Percentiles rank a stretch among this genome's conserved stretches.
Evolutionary conservation across 164 flowering plant genomes (phyloP).

Genomic region (Annona squamosa): DNA sequence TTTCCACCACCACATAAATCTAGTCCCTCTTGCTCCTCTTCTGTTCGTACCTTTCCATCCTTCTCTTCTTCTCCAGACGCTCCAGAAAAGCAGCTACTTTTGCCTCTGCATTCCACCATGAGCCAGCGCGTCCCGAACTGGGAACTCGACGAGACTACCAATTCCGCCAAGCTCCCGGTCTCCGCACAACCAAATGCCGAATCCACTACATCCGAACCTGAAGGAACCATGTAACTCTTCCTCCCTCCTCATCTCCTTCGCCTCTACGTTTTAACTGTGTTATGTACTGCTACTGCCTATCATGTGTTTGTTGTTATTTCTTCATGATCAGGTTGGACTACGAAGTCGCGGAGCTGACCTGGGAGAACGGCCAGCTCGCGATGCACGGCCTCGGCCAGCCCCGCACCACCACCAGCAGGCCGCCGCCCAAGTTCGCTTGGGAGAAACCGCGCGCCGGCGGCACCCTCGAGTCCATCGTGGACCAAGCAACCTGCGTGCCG

Average conservation of each 20-base stretch:
- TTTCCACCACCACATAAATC: neutral
- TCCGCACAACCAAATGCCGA: slow-evolving; percentile 21
- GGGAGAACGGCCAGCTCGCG: slow-evolving; percentile 80
- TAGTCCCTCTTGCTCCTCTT: neutral
- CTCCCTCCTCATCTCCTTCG: neutral
- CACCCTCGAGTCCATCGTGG: slow-evolving; percentile 82
- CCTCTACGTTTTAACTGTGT: too few relatives aligned
- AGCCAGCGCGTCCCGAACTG: slow-evolving; percentile 79
- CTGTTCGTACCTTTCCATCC: neutral
- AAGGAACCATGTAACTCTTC: slow-evolving; percentile 6
- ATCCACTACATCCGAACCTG: neutral
- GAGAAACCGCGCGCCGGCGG: slow-evolving; percentile 52
- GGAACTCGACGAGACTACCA: slow-evolving; percentile 42
- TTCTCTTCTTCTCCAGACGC: neutral
- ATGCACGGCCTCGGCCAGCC: slow-evolving; percentile 72
- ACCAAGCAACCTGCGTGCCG: slow-evolving; percentile 48
- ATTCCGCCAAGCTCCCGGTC: slow-evolving; percentile 13
- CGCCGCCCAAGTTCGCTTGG: slow-evolving; percentile 32
- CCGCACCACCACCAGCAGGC: slow-evolving; percentile 24
- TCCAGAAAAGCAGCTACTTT: neutral
- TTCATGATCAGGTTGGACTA: slow-evolving; percentile 44
- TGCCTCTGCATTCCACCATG: slow-evolving; percentile 24
- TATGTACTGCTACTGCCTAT: neutral
- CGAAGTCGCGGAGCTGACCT: slow-evolving; percentile 80
- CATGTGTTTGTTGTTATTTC: neutral